Base-by-base conservation (phyloP, 176 grass and related monocot species). In the Bromus sterilis region DNA sequence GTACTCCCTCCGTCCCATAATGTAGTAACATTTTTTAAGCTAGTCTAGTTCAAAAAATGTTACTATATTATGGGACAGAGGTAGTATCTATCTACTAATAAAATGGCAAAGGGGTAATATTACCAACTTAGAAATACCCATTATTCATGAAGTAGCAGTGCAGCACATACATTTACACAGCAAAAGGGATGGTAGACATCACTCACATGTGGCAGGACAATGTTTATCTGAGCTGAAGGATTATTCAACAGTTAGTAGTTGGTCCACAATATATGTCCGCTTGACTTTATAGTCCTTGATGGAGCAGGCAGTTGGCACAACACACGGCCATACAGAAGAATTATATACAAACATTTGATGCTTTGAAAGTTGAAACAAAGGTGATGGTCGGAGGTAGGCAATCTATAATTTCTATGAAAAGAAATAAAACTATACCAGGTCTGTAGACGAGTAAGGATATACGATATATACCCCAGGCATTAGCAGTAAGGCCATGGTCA, bases 191-290 rank as follows among this genome's bases (percentile, higher is more conserved):
- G 80, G 20, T 42, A 43, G 26, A 15, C 15, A 44, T 75, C 78
- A 81, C 67, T 75, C 75, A 56, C 36, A 56, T 34, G 77, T 75
- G 34, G 26, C 3, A 57, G 5, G 23, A 43, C 13, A 30, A 56
- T 9, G 1, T 14, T 81, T 57, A 29, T 73, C 13, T 46, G 29
- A 34, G 36, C 43, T 11, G 2, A 71, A 88, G 21, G 6, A 62
- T 32, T 33, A 56, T 29, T 74, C n/a, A 44, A 26, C 80, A 34
- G 34, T 65, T 79, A 20, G 59, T 58, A 84, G 80, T 84, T 84
- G 67, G 75, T 48, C 4, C 46, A 83, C 9, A 15, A 67, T 71
- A 66, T 67, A 21, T 13, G 71, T 67, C 42, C 75, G 23, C 48
- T 86, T 58, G 46, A 49, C 32, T 21, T 1, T 75, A 75, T 44